Evolutionary conservation across 2,329 filamentous ascomycete genomes (phyloP).

Genomic region (Diaporthe aspalathi): DNA sequence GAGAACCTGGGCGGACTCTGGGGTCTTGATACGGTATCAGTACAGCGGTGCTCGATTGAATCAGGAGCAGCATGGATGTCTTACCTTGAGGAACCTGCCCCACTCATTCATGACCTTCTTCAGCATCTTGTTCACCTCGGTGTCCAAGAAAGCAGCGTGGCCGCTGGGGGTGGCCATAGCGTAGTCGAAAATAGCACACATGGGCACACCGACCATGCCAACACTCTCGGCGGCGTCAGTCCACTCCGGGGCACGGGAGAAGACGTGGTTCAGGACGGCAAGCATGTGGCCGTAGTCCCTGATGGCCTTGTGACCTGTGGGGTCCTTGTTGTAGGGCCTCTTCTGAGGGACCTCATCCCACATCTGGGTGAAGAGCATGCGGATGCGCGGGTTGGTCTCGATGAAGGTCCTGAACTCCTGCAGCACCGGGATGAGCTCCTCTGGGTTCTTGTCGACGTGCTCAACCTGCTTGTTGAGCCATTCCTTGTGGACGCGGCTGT

Average conservation of each 20-base stretch:
- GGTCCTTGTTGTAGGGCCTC: conserved; percentile 69
- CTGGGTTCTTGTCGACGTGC: conserved; percentile 63
- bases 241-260: conserved; percentile 63
- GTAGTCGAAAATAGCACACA: conserved; percentile 66
- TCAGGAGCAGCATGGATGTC: conserved; percentile 4
- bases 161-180: conserved; percentile 66
- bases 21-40: conserved; percentile 50
- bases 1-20: conserved; percentile 65
- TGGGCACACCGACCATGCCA: conserved; percentile 66
- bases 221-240: conserved; percentile 62
- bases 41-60: not conserved
- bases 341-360: conserved; percentile 74
- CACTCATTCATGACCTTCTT: conserved; percentile 68
- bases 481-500: conserved; percentile 70
- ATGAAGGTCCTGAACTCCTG: conserved; percentile 75
- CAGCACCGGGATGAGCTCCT: conserved; percentile 68
- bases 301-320: conserved; percentile 71
- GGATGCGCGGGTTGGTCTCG: conserved; percentile 71
- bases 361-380: conserved; percentile 76
- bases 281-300: conserved; percentile 76
- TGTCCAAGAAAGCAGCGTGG: conserved; percentile 65
- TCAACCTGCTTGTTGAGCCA: conserved; percentile 70
- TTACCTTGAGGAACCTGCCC: conserved; percentile 64
- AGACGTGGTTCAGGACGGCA: conserved; percentile 70
- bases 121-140: conserved; percentile 64